These are phyloP conservation scores for Cenchrus fungigraminus DNA, from an alignment of 176 grass and related monocot species.

Conservation along the genomic window DNA sequence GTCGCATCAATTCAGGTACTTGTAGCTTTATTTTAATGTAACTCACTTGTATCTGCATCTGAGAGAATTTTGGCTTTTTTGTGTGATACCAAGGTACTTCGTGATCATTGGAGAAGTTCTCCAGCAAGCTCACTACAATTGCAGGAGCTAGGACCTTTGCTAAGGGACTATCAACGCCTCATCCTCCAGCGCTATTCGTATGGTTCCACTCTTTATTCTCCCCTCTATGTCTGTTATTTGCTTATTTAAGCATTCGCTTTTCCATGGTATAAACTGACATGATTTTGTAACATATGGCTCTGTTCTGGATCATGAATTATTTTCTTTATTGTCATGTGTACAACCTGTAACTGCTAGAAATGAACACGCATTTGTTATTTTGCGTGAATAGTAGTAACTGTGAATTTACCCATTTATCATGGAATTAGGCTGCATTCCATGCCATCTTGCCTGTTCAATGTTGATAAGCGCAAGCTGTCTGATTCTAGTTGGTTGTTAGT, in stretches of 20 bases:
- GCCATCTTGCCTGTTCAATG: neutral
- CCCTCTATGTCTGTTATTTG: neutral
- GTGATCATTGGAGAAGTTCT: slow-evolving; percentile 78
- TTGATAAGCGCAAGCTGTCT: neutral
- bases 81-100: slow-evolving; percentile 63
- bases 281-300: neutral
- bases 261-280: slow-evolving; percentile 8
- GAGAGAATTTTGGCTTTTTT: slow-evolving; percentile 14
- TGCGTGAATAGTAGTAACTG: neutral
- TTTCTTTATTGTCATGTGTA: slow-evolving; percentile 10
- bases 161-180: slow-evolving; percentile 84
- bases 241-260: neutral
- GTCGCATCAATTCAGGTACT: slow-evolving; percentile 71
- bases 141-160: slow-evolving; percentile 77
- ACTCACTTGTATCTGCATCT: slow-evolving; percentile 18
- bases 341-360: slow-evolving; percentile 23
- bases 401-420: slow-evolving; percentile 4
- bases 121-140: slow-evolving; percentile 64
- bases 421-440: slow-evolving; percentile 5
- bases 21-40: slow-evolving; percentile 12
- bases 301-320: slow-evolving; percentile 24
- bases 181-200: slow-evolving; percentile 59
- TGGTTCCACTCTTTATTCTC: slow-evolving; percentile 4
- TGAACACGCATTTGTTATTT: slow-evolving; percentile 1
- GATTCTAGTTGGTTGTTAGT: slow-evolving; percentile 6